Percentiles rank a stretch among this genome's conserved stretches.
phyloP scores from a whole-genome alignment of 106 monocot genomes.

The Dioscorea dumetorum region DNA sequence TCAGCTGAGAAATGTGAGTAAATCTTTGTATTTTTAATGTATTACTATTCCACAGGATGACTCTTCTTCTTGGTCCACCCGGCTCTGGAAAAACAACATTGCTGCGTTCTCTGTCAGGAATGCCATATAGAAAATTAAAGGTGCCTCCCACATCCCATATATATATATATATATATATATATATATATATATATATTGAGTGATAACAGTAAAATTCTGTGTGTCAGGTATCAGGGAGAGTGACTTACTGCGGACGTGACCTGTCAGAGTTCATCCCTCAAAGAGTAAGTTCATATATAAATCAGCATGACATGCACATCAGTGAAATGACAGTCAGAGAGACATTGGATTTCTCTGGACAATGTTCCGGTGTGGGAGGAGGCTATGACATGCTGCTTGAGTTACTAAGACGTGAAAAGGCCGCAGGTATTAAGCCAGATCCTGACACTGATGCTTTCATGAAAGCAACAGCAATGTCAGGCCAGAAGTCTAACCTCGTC shows the following conservation, averaged over 20 bases:
- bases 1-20: neutral
- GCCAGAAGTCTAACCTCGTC: no score
- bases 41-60: neutral
- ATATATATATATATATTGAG: no score
- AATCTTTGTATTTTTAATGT: slow-evolving; percentile 2
- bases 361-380: slow-evolving; percentile 14
- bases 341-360: slow-evolving; percentile 44
- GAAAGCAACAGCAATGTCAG: no score
- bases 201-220: no score
- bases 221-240: slow-evolving; percentile 39
- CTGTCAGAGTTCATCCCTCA: slow-evolving; percentile 17
- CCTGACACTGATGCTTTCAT: no score
- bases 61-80: neutral
- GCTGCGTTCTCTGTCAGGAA: neutral
- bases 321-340: slow-evolving; percentile 79
- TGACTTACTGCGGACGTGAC: slow-evolving; percentile 50
- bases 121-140: neutral
- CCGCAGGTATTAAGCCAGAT: no score
- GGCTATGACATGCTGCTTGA: no score
- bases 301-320: slow-evolving; percentile 71
- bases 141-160: neutral
- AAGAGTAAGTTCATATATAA: slow-evolving; percentile 43
- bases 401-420: no score
- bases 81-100: neutral
- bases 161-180: no score